Base-by-base conservation (phyloP, 2,329 filamentous ascomycete species). In the Aspergillus terreus region DNA sequence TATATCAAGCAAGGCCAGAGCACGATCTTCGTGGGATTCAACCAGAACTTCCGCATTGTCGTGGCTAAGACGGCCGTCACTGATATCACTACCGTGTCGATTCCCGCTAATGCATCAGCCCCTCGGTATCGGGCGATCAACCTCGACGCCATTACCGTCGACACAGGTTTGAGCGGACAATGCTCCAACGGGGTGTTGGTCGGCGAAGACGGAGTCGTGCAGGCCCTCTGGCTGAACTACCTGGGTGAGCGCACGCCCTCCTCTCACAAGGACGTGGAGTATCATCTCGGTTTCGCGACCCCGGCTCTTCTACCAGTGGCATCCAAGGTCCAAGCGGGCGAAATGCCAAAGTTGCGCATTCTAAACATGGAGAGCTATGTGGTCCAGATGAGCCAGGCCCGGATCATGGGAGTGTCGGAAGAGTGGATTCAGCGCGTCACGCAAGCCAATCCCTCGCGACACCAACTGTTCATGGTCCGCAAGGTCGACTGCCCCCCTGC, bases 1-100 rank as follows among this genome's bases (percentile, higher is more conserved):
- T 84, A 85, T 62, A 90, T 97, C 68, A 92, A 90, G 47, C 94
- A 97, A 75, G 94, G 94, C 33, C 90, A 92, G 45, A 87, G 92
- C 51, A 96, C 92, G 0, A 92, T 96, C 60, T 99, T 99, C 72
- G 88, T 99, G 57, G 95, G 94, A n/a, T 95, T 96, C 76, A 99
- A 99, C 68, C 86, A 95, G 59, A 97, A 96, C 59, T 87, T 92
- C 55, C 85, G 92, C 33, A 90, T 96, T 38, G 92, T 97, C 4
- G 90, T 96, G 61, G 89, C 91, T 4, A 91, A 95, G 62, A 97
- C 94, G 0, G 90, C 88, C 0, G 91, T 99, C 12, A 99, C 95
- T 0, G 94, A 99, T 69, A 95, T 99, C 64, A 97, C 92, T 10
- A 94, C 94, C 2, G 94, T 97, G 3, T 90, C 92, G 0, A 97